Evolutionary conservation across 2,329 filamentous ascomycete species (phyloP), one percentile per base, ranked within the genome.

Genomic region (Penicillium aurantiogriseum): DNA sequence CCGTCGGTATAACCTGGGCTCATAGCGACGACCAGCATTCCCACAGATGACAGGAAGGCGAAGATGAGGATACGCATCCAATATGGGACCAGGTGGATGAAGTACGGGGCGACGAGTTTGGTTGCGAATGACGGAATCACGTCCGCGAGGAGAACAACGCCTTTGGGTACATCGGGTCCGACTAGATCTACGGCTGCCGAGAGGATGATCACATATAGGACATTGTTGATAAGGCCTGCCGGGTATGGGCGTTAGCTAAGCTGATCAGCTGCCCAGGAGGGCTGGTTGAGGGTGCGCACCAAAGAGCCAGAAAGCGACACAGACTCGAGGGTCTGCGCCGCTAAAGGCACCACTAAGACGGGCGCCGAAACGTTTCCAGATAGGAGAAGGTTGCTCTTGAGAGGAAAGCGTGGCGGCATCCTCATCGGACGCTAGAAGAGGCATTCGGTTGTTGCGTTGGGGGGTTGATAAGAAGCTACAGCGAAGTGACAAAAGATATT

Each of bases 141-240:
- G 74, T 97, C 92, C 72, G 92, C 92, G 61, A 97, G 89, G 54
- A 97, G 87, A 54, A 99, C 93, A 56, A 95, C 84, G 66, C 90
- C 91, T 75, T 97, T 97, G 49, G 94, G 94, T 1, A 97, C 82
- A 63, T 81, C 74, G 33, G 90, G 88, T 36, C 93, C 93, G 67
- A 97, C 94, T 60, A 99, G 89, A 70, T 99, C 94, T 68, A 97
- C 89, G 4, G 94, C 94, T 36, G 94, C 90, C 31, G 92, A 95
- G 69, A 99, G 88, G 71, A 97, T 94, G 74, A 97, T 90, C 55
- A 97, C 93, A 76, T 97, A 97, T 77, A 97, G 89, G 66, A 97
- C 91, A 78, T 97, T 97, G 77, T 99, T 97, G 73, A 97, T 94
- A 19, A 94, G 79, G 51, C 91, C 91, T 93, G 69, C 25, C 27